Percentiles rank a stretch among this genome's conserved stretches.
These are phyloP conservation scores for Lachnellula cervina DNA, from an alignment of 2,329 filamentous ascomycete genomes.

Conservation along the genomic window DNA sequence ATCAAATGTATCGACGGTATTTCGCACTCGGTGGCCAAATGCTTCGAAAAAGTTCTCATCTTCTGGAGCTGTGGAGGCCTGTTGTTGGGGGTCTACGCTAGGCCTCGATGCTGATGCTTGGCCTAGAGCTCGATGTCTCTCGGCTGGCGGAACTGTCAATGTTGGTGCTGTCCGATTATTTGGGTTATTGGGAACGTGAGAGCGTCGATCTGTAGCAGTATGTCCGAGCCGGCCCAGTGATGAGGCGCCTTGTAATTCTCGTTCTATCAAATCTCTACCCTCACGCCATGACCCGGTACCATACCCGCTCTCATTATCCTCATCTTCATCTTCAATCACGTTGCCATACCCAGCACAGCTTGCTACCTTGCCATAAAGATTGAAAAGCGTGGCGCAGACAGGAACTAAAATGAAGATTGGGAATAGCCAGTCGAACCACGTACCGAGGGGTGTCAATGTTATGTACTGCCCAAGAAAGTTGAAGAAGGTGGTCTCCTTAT, in stretches of 20 bases:
- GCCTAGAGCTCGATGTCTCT: conserved; percentile 29
- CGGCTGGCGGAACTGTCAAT: conserved; percentile 25
- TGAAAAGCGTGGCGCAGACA: conserved; percentile 80
- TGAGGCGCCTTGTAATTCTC: conserved; percentile 67
- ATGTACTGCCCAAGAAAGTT: conserved; percentile 78
- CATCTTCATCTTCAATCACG: conserved; percentile 69
- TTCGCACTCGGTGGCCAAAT: conserved; percentile 79
- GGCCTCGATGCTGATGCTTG: conserved; percentile 29
- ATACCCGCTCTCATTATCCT: conserved; percentile 58
- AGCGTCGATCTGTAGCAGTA: conserved; percentile 12
- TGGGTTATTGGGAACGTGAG: conserved; percentile 25
- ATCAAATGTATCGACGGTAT: conserved; percentile 82
- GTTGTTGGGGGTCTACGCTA: conserved; percentile 25
- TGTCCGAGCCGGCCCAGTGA: conserved; percentile 43
- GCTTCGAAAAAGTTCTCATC: conserved; percentile 80
- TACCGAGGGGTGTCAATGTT: conserved; percentile 74
- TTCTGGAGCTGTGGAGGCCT: conserved; percentile 48
- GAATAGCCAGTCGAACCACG: conserved; percentile 83
- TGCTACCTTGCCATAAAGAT: conserved; percentile 78
- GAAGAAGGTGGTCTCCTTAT: conserved; percentile 73
- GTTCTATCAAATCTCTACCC: conserved; percentile 82
- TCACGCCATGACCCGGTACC: conserved; percentile 87
- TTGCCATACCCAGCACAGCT: conserved; percentile 70
- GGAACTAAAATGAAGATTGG: conserved; percentile 84
- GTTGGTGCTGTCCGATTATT: conserved; percentile 25